Evolutionary conservation across 768 basidiomycete genomes (phyloP).

Genomic region (Ramaria sp.): DNA sequence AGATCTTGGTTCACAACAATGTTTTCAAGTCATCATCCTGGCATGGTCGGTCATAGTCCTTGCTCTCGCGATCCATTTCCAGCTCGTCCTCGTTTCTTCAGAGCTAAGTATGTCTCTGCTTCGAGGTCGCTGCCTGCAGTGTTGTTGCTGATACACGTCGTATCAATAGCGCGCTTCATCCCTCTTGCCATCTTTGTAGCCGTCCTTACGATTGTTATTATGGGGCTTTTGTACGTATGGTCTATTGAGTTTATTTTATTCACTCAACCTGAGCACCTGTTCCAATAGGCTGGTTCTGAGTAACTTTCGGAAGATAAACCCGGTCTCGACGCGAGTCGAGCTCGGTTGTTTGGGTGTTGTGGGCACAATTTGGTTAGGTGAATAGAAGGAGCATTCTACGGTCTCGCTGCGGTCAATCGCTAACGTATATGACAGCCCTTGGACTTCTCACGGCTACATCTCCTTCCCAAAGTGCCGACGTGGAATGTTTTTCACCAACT

Average conservation of each 20-base stretch:
- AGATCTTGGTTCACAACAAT: neutral
- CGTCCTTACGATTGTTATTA: constrained; percentile 55
- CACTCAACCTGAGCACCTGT: neutral
- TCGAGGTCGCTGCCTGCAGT: neutral
- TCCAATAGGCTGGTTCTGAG: constrained; percentile 51
- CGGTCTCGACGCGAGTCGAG: constrained; percentile 71
- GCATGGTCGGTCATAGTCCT: constrained; percentile 72
- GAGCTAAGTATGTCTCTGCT: constrained; percentile 58
- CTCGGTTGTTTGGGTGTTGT: constrained; percentile 58
- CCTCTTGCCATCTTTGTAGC: constrained; percentile 80
- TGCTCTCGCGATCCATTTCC: constrained; percentile 71
- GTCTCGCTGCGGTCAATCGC: neutral
- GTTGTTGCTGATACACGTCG: constrained; percentile 4
- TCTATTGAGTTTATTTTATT: neutral
- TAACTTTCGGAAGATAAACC: constrained; percentile 55
- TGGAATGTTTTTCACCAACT: constrained; percentile 64
- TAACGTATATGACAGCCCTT: constrained; percentile 39
- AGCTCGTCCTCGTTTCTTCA: constrained; percentile 56
- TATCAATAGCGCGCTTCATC: constrained; percentile 63
- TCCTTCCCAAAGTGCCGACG: constrained; percentile 69
- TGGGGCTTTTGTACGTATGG: constrained; percentile 49
- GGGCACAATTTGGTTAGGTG: constrained; percentile 77
- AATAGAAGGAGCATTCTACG: neutral
- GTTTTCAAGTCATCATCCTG: constrained; percentile 44
- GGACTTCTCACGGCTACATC: constrained; percentile 64